Evolutionary conservation across 768 basidiomycete genomes (phyloP), one percentile per base, ranked within the genome.

Genomic region (Suillus bovinus): DNA sequence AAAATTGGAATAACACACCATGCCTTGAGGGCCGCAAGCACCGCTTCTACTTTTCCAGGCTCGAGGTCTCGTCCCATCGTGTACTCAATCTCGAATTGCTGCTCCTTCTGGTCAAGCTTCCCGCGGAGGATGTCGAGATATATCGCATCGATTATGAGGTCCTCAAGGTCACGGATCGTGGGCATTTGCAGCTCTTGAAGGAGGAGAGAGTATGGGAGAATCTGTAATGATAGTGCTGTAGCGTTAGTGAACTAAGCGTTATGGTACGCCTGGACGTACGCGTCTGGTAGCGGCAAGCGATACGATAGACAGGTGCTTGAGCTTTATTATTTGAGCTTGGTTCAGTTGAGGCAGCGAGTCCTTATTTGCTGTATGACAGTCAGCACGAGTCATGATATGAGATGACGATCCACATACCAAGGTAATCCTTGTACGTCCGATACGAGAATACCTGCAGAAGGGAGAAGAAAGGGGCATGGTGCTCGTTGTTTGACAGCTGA

Each of bases 81-180:
- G 70, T 93, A 94, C 75, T 96, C 92, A 39, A 99, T 87, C 74
- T 96, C 92, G 62, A 99, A 81, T 66, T 94, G 89, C 66, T 88
- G 86, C 68, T 92, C 85, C 72, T 93, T 92, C 76, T 98, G 96
- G 75, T 98, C 94, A 55, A 99, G 88, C 71, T 93, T 94, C 11
- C 94, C 96, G 56, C 87, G 86, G 41, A 99, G 81, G 42, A 97
- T 80, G 72, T 93, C 91, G 44, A 92, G 86, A 76, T 98, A 99
- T 74, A 98, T 95, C 13, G 91, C 91, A 69, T 98, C 95, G 74
- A 99, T 99, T 71, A 99, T 92, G 66, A 98, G 86, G 76, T 98
- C 96, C 74, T 99, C 96, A 3, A 99, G 87, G 61, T 91, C 91
- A 59, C 96, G 89, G 62, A 96, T 86, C 6, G 85, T 87, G 4